A percentile compares a stretch with the other conserved stretches of the same genome.
phyloP scores from a whole-genome alignment of 257 asterid genomes.

The Solanum pinnatisectum region DNA sequence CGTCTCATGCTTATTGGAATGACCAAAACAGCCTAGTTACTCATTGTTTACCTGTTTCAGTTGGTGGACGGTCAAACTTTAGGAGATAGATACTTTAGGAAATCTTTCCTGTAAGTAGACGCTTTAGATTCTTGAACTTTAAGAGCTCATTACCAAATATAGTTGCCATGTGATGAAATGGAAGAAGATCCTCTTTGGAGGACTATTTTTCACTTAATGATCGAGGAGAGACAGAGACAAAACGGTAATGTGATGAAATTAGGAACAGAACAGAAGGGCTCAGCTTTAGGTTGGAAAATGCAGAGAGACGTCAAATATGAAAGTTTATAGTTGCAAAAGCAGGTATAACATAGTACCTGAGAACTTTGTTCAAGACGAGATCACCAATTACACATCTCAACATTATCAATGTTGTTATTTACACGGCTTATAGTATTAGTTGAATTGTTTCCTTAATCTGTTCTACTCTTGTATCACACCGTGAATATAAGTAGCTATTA shows the following conservation, averaged over 20 bases:
- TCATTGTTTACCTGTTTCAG: too few relatives aligned
- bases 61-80: too few relatives aligned
- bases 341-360: slow-evolving; percentile 27
- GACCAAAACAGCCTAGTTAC: too few relatives aligned
- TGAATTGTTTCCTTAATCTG: not conserved
- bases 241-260: not conserved
- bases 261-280: not conserved
- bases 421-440: not conserved
- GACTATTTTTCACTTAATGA: not conserved
- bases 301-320: not conserved
- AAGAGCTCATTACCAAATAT: too few relatives aligned
- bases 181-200: not conserved
- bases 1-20: too few relatives aligned
- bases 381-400: slow-evolving; percentile 55
- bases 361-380: slow-evolving; percentile 76
- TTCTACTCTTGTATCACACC: not conserved
- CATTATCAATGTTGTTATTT: not conserved
- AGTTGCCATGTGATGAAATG: not conserved
- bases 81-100: too few relatives aligned
- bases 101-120: too few relatives aligned
- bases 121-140: too few relatives aligned
- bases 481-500: not conserved
- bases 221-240: not conserved
- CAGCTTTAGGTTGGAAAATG: not conserved
- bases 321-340: not conserved